phyloP scores from a whole-genome alignment of 2,329 filamentous ascomycete genomes.

The Scortechinia acanthostroma region DNA sequence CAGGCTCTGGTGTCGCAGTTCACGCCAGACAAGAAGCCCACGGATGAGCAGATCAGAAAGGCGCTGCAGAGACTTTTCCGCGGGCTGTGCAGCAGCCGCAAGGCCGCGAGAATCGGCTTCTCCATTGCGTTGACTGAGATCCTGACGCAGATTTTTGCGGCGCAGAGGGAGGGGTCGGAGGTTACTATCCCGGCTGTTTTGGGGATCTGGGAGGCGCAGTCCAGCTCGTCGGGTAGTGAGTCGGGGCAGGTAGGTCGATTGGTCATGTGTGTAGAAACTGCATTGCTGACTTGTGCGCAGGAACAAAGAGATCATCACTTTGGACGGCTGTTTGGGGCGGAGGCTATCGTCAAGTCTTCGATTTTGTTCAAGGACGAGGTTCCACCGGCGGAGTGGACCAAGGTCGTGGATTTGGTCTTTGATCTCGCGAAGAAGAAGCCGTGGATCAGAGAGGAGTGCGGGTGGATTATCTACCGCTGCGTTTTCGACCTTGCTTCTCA shows the following conservation, averaged over 20 bases:
- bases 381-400: slow-evolving; percentile 20
- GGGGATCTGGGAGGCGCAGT: slow-evolving; percentile 6
- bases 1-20: slow-evolving; percentile 9
- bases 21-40: slow-evolving; percentile 4
- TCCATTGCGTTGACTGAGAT: slow-evolving; percentile 55
- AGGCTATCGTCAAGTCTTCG: slow-evolving; percentile 53
- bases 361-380: slow-evolving; percentile 31
- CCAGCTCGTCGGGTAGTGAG: slow-evolving; percentile 3
- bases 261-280: slow-evolving; percentile 7
- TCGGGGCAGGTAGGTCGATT: slow-evolving; percentile 5
- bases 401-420: slow-evolving; percentile 45
- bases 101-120: slow-evolving; percentile 57
- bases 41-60: slow-evolving; percentile 9
- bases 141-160: background rate
- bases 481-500: slow-evolving; percentile 20
- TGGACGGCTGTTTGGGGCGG: slow-evolving; percentile 54
- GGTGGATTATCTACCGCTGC: slow-evolving; percentile 45
- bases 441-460: slow-evolving; percentile 60
- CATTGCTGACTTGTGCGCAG: slow-evolving; percentile 19
- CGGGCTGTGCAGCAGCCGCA: slow-evolving; percentile 57
- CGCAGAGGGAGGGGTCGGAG: slow-evolving; percentile 3
- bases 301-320: slow-evolving; percentile 57
- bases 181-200: slow-evolving; percentile 5
- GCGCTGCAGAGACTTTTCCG: slow-evolving; percentile 38
- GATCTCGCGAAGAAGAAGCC: slow-evolving; percentile 51